Evolutionary conservation across 352 stramenopile genomes (phyloP).

Genomic region (Halophytophthora polymorphica): DNA sequence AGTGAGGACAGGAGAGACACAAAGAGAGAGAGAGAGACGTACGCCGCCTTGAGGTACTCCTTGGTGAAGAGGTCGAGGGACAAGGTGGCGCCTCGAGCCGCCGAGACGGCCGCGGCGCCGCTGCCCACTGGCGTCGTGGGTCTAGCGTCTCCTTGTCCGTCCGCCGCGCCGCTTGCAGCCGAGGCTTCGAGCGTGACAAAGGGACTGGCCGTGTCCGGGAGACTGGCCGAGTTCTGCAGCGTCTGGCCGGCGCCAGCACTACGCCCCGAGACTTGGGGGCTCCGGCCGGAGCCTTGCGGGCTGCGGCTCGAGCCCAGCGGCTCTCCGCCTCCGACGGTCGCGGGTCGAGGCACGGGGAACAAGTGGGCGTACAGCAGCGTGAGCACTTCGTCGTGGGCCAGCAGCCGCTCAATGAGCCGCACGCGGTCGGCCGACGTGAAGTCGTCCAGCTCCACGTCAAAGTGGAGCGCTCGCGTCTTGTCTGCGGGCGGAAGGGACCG

Average conservation of each 20-base stretch:
- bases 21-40: slow-evolving; percentile 7
- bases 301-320: slow-evolving; percentile 14
- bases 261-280: neutral
- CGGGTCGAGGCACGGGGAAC: slow-evolving; percentile 44
- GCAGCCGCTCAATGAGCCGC: slow-evolving; percentile 67
- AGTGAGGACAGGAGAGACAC: neutral
- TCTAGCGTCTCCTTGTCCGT: slow-evolving; percentile 5
- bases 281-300: slow-evolving; percentile 6
- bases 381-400: slow-evolving; percentile 80
- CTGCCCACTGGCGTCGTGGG: slow-evolving; percentile 28
- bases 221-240: slow-evolving; percentile 19
- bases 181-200: slow-evolving; percentile 17
- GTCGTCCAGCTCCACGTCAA: slow-evolving; percentile 55
- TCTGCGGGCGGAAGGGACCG: slow-evolving; percentile 1
- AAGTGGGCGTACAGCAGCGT: slow-evolving; percentile 69
- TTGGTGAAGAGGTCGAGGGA: slow-evolving; percentile 51
- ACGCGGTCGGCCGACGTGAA: slow-evolving; percentile 67
- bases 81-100: slow-evolving; percentile 29
- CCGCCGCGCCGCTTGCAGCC: slow-evolving; percentile 8
- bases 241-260: slow-evolving; percentile 8
- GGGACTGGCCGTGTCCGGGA: slow-evolving; percentile 18
- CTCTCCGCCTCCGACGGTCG: slow-evolving; percentile 3
- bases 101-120: slow-evolving; percentile 35
- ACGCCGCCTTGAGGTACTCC: slow-evolving; percentile 52
- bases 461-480: slow-evolving; percentile 18